Percentiles rank a stretch among this genome's conserved stretches.
phyloP scores from a whole-genome alignment of 73 alveolate species.

The Tetrahymena thermophila region DNA sequence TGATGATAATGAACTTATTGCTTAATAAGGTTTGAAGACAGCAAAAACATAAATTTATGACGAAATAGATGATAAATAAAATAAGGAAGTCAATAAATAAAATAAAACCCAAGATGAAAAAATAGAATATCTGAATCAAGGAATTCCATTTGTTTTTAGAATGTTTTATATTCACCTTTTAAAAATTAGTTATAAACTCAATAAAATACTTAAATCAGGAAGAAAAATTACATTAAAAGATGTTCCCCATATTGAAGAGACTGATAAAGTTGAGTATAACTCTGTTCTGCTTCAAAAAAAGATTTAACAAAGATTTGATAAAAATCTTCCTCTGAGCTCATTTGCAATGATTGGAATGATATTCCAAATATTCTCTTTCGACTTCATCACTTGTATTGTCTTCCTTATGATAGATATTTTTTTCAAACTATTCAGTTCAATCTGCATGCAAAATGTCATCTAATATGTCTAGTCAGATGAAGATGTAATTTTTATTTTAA shows the following conservation, averaged over 20 bases:
- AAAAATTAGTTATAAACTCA: background rate
- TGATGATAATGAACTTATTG: background rate
- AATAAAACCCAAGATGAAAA: background rate
- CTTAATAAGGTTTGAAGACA: background rate
- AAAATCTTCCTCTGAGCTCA: background rate
- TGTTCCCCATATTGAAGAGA: background rate
- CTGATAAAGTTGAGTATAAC: background rate
- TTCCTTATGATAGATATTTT: background rate
- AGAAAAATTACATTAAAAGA: background rate
- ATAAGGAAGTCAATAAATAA: background rate
- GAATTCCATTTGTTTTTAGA: background rate
- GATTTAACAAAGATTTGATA: background rate
- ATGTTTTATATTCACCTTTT: background rate
- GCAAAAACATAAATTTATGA: background rate
- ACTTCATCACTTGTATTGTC: background rate
- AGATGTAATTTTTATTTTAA: background rate
- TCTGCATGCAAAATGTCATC: background rate
- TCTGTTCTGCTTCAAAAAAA: background rate
- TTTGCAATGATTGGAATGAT: background rate
- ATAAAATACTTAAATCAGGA: background rate
- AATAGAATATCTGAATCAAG: background rate
- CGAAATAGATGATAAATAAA: background rate
- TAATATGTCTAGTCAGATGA: background rate
- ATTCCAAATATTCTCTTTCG: background rate
- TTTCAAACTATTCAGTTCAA: background rate